Percentiles rank a stretch among this genome's conserved stretches.
phyloP scores from a whole-genome alignment of 139 green algal genomes.

The Chlorella sp. region DNA sequence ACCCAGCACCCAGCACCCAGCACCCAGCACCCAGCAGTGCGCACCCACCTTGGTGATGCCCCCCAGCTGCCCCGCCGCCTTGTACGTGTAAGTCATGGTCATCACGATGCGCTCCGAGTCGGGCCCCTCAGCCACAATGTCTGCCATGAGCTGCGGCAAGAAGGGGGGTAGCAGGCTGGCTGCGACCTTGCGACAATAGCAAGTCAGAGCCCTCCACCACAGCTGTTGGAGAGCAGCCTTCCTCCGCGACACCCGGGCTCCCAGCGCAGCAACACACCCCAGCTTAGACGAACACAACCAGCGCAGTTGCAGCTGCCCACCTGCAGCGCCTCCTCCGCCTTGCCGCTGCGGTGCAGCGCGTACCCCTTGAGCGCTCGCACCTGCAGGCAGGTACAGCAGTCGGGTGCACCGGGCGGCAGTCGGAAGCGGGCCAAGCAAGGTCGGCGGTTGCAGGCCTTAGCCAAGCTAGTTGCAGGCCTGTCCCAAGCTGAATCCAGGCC shows the following conservation, averaged over 20 bases:
- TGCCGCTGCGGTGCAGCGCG: slow-evolving; percentile 57
- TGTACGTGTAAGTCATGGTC: slow-evolving; percentile 65
- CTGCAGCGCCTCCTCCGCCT: slow-evolving; percentile 61
- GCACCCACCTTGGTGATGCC: slow-evolving; percentile 46
- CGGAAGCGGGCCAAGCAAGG: no score
- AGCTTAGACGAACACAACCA: no score
- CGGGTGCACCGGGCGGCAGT: no score
- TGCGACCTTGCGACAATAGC: no score
- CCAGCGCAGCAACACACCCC: background rate
- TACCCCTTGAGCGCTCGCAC: slow-evolving; percentile 66
- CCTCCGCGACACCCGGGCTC: background rate
- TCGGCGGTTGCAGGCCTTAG: no score
- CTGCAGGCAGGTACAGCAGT: no score
- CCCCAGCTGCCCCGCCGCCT: slow-evolving; percentile 42
- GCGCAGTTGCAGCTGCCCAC: no score
- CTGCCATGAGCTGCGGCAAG: background rate
- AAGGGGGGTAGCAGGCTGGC: background rate
- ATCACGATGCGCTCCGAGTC: slow-evolving; percentile 67
- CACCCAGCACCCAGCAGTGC: background rate
- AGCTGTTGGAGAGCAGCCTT: no score
- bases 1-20: background rate
- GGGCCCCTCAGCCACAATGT: slow-evolving; percentile 54
- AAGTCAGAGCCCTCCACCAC: no score
- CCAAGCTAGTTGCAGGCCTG: no score
- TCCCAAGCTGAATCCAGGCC: no score